Conservation (phyloP, 495 filamentous ascomycete genomes). For the Hyaloscypha bicolor region DNA sequence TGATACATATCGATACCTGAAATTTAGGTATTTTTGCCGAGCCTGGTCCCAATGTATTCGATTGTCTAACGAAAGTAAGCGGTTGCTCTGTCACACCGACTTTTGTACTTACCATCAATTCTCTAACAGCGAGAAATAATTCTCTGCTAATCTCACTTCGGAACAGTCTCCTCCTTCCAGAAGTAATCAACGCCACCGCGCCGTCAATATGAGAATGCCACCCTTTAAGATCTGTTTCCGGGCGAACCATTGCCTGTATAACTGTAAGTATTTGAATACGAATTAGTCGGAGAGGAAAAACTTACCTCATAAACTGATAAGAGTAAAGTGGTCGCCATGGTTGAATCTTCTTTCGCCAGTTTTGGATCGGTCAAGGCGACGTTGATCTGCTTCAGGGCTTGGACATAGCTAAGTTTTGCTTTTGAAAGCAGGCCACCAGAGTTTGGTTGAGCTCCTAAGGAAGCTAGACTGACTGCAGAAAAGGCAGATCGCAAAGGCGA, state of each 20-base stretch:
- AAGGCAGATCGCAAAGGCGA: neutral
- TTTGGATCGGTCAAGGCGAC: neutral
- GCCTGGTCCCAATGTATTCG: neutral
- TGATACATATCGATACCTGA: too few relatives aligned
- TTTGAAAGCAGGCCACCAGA: neutral
- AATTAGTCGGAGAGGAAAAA: neutral
- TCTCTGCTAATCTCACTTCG: neutral
- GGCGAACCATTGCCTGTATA: neutral
- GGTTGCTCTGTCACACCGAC: neutral
- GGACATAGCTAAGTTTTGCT: neutral
- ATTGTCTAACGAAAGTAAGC: neutral
- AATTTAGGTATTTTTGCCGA: too few relatives aligned
- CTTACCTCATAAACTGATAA: neutral
- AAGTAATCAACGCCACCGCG: neutral
- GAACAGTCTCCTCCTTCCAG: neutral
- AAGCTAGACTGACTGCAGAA: neutral
- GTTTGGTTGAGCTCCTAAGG: neutral
- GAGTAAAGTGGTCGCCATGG: neutral
- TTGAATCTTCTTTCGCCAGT: neutral
- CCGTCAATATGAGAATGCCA: slow-evolving; percentile 4
- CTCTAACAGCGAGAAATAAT: neutral
- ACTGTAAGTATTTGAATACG: neutral
- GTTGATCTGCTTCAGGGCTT: slow-evolving; percentile 2
- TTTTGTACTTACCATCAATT: neutral
- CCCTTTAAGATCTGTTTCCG: neutral